Evolutionary conservation across 345 rosid species (phyloP).

Genomic region (Gossypium sturtianum): DNA sequence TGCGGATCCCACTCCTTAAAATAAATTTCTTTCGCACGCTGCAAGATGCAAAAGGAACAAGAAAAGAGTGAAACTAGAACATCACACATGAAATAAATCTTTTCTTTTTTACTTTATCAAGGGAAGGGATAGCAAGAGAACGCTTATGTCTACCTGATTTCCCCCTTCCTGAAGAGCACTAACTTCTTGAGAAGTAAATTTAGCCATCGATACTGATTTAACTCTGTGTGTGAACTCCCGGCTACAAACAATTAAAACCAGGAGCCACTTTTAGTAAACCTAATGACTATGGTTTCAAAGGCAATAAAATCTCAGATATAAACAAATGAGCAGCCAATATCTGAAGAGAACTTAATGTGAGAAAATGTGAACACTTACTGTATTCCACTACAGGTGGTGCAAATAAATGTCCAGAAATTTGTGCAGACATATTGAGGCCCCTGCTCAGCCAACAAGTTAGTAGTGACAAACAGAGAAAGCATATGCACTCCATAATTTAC

Average conservation of each 20-base stretch:
- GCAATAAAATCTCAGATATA: background rate
- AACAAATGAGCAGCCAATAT: constrained; percentile 4
- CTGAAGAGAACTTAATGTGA: background rate
- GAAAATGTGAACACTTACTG: constrained; percentile 56
- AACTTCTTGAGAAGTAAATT: constrained; percentile 85
- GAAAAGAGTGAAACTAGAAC: constrained; percentile 5
- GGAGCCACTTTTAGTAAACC: constrained; percentile 4
- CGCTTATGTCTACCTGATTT: constrained; percentile 55
- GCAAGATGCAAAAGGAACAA: constrained; percentile 13
- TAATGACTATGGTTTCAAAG: background rate
- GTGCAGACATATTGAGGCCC: constrained; percentile 98
- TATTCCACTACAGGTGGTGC: constrained; percentile 95
- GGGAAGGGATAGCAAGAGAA: background rate
- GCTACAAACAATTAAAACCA: constrained; percentile 33
- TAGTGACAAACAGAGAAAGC: background rate
- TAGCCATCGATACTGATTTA: constrained; percentile 91
- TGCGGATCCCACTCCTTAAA: constrained; percentile 90
- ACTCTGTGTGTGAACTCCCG: constrained; percentile 97
- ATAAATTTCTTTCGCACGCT: constrained; percentile 83
- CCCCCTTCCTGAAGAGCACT: constrained; percentile 83
- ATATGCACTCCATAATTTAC: background rate
- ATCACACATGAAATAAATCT: background rate
- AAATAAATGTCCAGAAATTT: constrained; percentile 90
- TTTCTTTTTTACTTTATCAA: background rate
- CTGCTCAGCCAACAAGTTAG: constrained; percentile 37